Evolutionary conservation across 306 rosid species (phyloP), one percentile per base, ranked within the genome.

Genomic region (Quercus parvula): DNA sequence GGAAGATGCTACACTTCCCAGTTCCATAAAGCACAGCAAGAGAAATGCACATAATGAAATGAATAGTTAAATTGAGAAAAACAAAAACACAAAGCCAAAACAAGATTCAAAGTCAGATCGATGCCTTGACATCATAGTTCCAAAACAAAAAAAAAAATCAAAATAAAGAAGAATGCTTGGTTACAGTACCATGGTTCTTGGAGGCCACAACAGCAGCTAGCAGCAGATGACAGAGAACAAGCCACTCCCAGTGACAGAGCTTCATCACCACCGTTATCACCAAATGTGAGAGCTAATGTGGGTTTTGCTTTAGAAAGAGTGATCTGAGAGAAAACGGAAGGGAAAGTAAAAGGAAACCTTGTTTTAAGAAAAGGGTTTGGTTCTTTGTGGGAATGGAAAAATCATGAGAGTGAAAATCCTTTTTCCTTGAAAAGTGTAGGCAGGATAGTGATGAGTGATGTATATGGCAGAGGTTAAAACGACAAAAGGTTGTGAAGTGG

Each of bases 201-300:
- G 97, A 87, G 92, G 76, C 81, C 83, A 91, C 98, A 84, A 78
- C 85, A 85, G 85, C 73, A 20, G 90, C 84, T 19, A 76, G 81
- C 22, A 88, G 81, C 14, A 94, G 81, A 81, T 41, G 71, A 78
- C 25, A 81, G 52, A 87, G 54, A 55, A 85, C 44, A 74, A 78
- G 75, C 67, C 89, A 80, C 63, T 81, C 61, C 38, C 18, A 70
- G 83, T 55, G 55, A 75, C 72, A 78, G 73, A 84, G 86, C 64
- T 67, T 86, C 89, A 68, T 89, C 91, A 54, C 82, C 90, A 54
- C 82, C 92, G 79, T 85, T 44, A 56, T 81, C 59, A 41, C 74
- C 38, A 78, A 61, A 74, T 64, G 68, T 54, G 31, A 76, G 31
- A 76, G 55, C 59, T 49, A 78, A 70, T 78, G 78, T 2, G 76